A percentile compares a stretch with the other conserved stretches of the same genome.
These are phyloP conservation scores for Parathielavia appendiculata DNA, from an alignment of 495 filamentous ascomycete species.

Conservation along the genomic window DNA sequence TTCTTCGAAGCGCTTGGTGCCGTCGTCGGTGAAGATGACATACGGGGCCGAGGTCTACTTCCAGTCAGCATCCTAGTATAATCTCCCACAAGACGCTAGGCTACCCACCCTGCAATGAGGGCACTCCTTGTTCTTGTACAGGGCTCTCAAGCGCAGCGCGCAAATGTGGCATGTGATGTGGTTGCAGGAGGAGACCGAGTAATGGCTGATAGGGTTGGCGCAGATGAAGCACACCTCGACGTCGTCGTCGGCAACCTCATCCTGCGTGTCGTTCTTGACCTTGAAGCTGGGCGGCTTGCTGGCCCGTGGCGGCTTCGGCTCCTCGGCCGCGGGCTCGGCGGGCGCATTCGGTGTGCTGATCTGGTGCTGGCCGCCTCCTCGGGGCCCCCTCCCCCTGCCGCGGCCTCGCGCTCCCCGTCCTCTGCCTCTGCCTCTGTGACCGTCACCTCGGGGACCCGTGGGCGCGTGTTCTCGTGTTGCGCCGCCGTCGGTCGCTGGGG, in stretches of 20 bases:
- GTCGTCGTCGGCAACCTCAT: slow-evolving; percentile 47
- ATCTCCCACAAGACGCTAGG: not conserved
- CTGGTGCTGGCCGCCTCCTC: slow-evolving; percentile 16
- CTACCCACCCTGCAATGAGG: slow-evolving; percentile 83
- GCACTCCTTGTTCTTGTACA: slow-evolving; percentile 94
- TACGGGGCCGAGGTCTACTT: slow-evolving; percentile 66
- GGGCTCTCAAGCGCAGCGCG: slow-evolving; percentile 74
- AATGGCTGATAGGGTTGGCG: slow-evolving; percentile 77
- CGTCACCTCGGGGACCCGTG: slow-evolving; percentile 30
- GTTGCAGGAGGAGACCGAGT: slow-evolving; percentile 84
- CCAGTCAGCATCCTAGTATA: too few relatives aligned
- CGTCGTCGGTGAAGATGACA: slow-evolving; percentile 88
- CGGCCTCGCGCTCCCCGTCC: slow-evolving; percentile 29
- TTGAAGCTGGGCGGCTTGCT: slow-evolving; percentile 22
- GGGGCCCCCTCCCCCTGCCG: slow-evolving; percentile 14
- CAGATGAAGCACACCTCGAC: slow-evolving; percentile 95
- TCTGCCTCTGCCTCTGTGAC: slow-evolving; percentile 36
- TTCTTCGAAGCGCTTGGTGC: slow-evolving; percentile 74
- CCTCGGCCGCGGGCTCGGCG: slow-evolving; percentile 5
- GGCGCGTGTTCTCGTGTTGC: slow-evolving; percentile 8
- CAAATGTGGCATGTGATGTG: slow-evolving; percentile 96
- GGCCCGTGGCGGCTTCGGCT: slow-evolving; percentile 14
- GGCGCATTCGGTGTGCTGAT: slow-evolving; percentile 1
- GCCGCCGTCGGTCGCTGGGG: slow-evolving; percentile 11
- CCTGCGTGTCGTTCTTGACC: slow-evolving; percentile 19